These are phyloP conservation scores for Chalciporus piperatus DNA, from an alignment of 768 basidiomycete species.

Conservation along the genomic window DNA sequence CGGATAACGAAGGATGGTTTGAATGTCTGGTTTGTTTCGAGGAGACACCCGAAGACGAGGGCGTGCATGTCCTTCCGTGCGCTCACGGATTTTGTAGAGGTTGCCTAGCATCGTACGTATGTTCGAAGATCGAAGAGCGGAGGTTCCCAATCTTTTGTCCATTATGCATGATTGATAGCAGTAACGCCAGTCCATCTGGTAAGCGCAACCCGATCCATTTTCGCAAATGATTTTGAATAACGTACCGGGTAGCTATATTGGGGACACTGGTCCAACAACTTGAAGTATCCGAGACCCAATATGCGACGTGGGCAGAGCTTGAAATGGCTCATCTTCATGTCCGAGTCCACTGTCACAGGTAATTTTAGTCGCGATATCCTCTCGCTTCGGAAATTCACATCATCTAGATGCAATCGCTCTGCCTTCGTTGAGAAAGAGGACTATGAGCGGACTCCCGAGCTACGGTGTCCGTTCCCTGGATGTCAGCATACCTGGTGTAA, in stretches of 20 bases:
- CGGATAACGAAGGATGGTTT: slow-evolving; percentile 29
- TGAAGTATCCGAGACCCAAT: slow-evolving; percentile 42
- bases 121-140: slow-evolving; percentile 46
- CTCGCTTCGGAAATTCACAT: not conserved
- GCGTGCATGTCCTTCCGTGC: slow-evolving; percentile 43
- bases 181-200: slow-evolving; percentile 32
- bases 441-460: slow-evolving; percentile 36
- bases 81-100: slow-evolving; percentile 51
- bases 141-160: slow-evolving; percentile 62
- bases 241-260: slow-evolving; percentile 36
- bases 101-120: slow-evolving; percentile 46
- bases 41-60: slow-evolving; percentile 34
- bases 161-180: slow-evolving; percentile 41
- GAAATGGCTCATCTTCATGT: slow-evolving; percentile 42
- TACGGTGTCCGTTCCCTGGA: slow-evolving; percentile 48
- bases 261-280: slow-evolving; percentile 35
- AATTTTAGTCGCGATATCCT: not conserved
- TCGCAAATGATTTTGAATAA: not conserved
- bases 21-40: slow-evolving; percentile 60
- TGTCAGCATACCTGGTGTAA: slow-evolving; percentile 62
- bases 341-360: slow-evolving; percentile 51
- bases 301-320: slow-evolving; percentile 42
- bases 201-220: slow-evolving; percentile 6
- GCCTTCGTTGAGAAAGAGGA: slow-evolving; percentile 52
- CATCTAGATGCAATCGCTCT: slow-evolving; percentile 46